phyloP scores from a whole-genome alignment of 2,329 filamentous ascomycete genomes.

The Knufia petricola region DNA sequence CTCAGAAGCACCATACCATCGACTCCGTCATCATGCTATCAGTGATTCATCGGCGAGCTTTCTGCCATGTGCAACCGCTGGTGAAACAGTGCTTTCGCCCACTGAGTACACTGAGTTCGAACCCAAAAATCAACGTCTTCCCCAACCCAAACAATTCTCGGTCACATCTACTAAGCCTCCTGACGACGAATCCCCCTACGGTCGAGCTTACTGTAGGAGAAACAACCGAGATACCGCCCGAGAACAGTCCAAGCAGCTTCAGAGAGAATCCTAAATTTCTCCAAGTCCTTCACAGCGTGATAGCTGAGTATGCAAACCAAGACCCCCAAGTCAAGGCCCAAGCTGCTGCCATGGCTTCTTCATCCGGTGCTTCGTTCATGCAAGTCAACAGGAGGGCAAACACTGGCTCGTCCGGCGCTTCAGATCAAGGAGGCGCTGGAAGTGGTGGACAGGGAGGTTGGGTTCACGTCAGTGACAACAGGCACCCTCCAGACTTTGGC shows the following conservation, averaged over 20 bases:
- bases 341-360: constrained; percentile 51
- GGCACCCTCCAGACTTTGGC: constrained; percentile 54
- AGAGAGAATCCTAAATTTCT: constrained; percentile 49
- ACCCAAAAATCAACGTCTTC: constrained; percentile 23
- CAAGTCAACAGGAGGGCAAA: constrained; percentile 30
- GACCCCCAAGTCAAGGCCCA: constrained; percentile 50
- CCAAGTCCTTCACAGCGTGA: constrained; percentile 46
- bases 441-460: constrained; percentile 49
- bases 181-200: constrained; percentile 46
- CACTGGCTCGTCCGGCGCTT: constrained; percentile 47
- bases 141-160: constrained; percentile 31
- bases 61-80: background rate
- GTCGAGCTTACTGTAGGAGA: constrained; percentile 45
- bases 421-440: constrained; percentile 49
- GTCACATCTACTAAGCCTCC: constrained; percentile 43
- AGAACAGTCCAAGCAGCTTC: constrained; percentile 44
- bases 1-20: no score
- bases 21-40: background rate
- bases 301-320: constrained; percentile 43
- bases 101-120: constrained; percentile 18
- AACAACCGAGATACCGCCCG: constrained; percentile 43
- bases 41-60: background rate
- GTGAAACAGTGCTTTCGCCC: constrained; percentile 17
- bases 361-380: constrained; percentile 35
- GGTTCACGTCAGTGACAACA: constrained; percentile 52